Percentiles rank a stretch among this genome's conserved stretches.
Conservation (phyloP, 192 early-diverging fungal genomes). For the Backusella australiensis region DNA sequence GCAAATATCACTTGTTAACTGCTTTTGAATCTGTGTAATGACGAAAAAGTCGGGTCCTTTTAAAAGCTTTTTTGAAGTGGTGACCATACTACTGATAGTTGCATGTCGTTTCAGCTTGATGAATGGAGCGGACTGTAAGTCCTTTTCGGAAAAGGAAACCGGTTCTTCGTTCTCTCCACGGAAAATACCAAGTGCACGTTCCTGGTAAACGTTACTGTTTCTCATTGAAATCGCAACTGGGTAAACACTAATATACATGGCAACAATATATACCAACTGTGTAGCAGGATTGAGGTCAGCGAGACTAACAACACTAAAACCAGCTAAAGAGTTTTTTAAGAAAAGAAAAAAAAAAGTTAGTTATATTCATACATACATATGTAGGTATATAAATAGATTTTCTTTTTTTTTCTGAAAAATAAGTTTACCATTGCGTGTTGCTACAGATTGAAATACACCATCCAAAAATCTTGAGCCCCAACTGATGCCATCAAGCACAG, state of each 20-base stretch:
- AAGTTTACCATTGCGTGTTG: constrained; percentile 30
- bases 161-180: constrained; percentile 18
- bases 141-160: constrained; percentile 9
- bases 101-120: background rate
- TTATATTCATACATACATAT: background rate
- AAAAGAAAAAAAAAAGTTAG: background rate
- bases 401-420: background rate
- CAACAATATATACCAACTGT: constrained; percentile 29
- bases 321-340: constrained; percentile 16
- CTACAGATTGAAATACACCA: constrained; percentile 34
- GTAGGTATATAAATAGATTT: background rate
- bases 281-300: constrained; percentile 25
- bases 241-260: constrained; percentile 40
- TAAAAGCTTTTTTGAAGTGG: constrained; percentile 9
- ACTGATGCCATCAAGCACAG: constrained; percentile 19
- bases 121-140: background rate
- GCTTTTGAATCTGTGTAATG: constrained; percentile 37
- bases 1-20: constrained; percentile 35
- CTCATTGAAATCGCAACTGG: constrained; percentile 39
- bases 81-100: constrained; percentile 19
- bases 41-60: constrained; percentile 35
- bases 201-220: constrained; percentile 39
- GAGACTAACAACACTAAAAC: constrained; percentile 32
- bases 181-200: constrained; percentile 35
- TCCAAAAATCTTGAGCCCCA: constrained; percentile 30